phyloP scores from a whole-genome alignment of 805 yeast species.

The Hanseniaspora guilliermondii region DNA sequence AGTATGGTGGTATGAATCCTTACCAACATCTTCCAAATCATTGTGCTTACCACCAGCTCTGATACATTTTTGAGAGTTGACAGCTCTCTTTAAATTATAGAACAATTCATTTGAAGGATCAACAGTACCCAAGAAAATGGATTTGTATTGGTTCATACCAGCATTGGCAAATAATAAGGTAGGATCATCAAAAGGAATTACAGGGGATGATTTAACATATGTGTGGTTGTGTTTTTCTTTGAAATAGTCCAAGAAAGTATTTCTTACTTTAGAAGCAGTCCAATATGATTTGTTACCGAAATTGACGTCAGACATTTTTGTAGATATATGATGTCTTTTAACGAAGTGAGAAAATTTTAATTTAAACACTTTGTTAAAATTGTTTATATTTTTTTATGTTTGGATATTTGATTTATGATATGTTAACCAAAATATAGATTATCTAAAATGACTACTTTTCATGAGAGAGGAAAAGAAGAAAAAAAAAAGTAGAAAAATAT shows the following conservation, averaged over 20 bases:
- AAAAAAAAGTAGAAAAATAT: no score
- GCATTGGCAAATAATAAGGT: conserved; percentile 94
- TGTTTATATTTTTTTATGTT: not conserved
- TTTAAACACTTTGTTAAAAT: conserved; percentile 13
- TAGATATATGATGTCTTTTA: not conserved
- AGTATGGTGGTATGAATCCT: conserved; percentile 95
- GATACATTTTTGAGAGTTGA: conserved; percentile 93
- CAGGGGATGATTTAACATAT: conserved; percentile 85
- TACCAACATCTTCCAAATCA: conserved; percentile 96
- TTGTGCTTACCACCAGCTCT: conserved; percentile 99
- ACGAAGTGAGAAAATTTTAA: conserved; percentile 10
- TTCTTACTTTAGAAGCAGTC: conserved; percentile 51
- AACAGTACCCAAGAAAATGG: conserved; percentile 92
- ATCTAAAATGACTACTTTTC: no score
- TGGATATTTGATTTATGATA: not conserved
- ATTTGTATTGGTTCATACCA: conserved; percentile 98
- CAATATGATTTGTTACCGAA: conserved; percentile 32
- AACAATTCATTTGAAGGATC: conserved; percentile 79
- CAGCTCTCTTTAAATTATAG: conserved; percentile 73
- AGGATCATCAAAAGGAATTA: conserved; percentile 96
- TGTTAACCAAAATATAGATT: no score
- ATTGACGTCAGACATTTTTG: conserved; percentile 5
- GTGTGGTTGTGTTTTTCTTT: conserved; percentile 49
- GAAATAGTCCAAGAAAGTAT: conserved; percentile 76
- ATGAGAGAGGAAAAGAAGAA: no score